Base-by-base conservation (phyloP, 148 eudicot genomes). In the Cornus controversa region DNA sequence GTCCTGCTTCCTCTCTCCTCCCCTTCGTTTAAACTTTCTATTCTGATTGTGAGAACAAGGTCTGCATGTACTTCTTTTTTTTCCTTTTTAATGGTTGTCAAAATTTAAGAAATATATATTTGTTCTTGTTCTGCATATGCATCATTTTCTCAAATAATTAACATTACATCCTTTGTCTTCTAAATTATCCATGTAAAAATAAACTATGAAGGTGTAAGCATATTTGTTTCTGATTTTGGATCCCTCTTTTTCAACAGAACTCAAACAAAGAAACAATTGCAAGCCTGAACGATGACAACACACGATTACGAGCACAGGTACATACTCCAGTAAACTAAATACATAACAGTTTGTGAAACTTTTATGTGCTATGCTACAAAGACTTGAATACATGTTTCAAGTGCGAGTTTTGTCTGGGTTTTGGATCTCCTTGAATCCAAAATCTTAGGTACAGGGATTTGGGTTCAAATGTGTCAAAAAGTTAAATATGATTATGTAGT, bases 301-400 rank as follows among this genome's bases (percentile, higher is more conserved):
- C 89, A 80, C 84, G 82, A 64, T 81, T 94, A 80, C 83, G 75
- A 69, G 73, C 84, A 79, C 93, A 92, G 97, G 98, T 94, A 92
- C 76, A 27, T 75, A 63, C 69, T 62, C 11, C 42, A 15, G 22
- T 45, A 57, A 64, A 47, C 7, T 66, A 24, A 14, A 64, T 23
- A 26, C 50, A 65, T 54, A 50, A 40, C 45, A 40, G 5, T 40
- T 31, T 40, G 6, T 40, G 45, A 9, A 40, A 40, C 45, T 40
- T 40, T 6, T 6, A 40, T 40, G 7, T 40, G 6, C 45, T 40
- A 9, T 40, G 45, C 6, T 6, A 40, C 45, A 40, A 40, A 40
- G 45, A 40, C 45, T 40, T 40, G 45, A 40, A 40, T 40, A 40
- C 45, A 40, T 6, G 45, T 40, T 4, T 40, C 10, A 9, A 40